These are phyloP conservation scores for Penicillium palitans DNA, from an alignment of 2,329 filamentous ascomycete species.

Conservation along the genomic window DNA sequence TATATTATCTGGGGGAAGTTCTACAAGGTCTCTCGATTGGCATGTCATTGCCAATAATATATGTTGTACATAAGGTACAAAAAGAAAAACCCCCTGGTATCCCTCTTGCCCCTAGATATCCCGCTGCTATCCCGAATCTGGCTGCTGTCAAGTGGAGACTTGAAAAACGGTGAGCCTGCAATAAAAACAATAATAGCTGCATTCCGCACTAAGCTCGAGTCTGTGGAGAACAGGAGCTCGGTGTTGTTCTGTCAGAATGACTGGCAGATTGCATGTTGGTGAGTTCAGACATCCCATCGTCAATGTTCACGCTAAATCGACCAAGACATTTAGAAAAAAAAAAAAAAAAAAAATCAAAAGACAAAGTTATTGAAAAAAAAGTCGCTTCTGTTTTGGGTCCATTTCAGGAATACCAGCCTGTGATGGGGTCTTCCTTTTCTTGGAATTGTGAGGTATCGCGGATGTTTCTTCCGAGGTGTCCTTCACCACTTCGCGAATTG, in stretches of 20 bases:
- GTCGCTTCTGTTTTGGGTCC: slow-evolving; percentile 37
- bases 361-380: slow-evolving; percentile 37
- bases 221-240: neutral
- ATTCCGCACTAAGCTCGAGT: neutral
- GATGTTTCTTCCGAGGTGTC: slow-evolving; percentile 36
- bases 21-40: neutral
- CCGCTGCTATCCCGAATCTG: slow-evolving; percentile 1
- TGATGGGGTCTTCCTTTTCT: slow-evolving; percentile 40
- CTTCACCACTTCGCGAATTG: slow-evolving; percentile 80
- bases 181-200: neutral
- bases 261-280: neutral
- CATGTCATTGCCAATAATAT: neutral
- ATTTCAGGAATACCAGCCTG: slow-evolving; percentile 13
- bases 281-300: neutral
- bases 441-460: slow-evolving; percentile 4
- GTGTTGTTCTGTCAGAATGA: neutral
- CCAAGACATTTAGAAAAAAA: neutral
- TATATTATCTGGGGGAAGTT: neutral
- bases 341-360: no score
- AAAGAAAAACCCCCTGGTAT: neutral
- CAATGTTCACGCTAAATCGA: neutral
- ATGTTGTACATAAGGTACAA: no score
- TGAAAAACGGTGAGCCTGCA: slow-evolving; percentile 7
- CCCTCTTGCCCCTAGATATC: neutral
- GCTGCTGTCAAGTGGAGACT: slow-evolving; percentile 9